Conservation (phyloP, 2,329 filamentous ascomycete genomes). For the Cytospora piceae region DNA sequence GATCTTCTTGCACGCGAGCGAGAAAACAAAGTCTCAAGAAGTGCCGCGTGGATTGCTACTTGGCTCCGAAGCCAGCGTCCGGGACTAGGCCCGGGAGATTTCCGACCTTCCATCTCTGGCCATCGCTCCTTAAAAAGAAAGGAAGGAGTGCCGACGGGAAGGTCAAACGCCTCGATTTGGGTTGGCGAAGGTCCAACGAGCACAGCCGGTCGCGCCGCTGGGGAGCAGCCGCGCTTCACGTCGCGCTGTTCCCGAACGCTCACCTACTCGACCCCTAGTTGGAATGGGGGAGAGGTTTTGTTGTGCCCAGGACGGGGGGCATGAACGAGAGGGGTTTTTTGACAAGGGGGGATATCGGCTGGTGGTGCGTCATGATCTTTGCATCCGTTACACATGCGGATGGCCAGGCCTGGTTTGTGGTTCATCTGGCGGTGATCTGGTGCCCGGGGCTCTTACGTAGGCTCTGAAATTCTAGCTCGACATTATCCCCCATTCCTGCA, state of each 20-base stretch:
- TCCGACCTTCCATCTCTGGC: slow-evolving; percentile 32
- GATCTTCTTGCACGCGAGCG: slow-evolving; percentile 28
- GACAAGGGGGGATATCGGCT: slow-evolving; percentile 41
- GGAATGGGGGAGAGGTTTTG: slow-evolving; percentile 19
- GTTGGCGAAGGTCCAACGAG: slow-evolving; percentile 36
- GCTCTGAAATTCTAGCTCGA: slow-evolving; percentile 44
- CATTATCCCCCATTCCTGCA: slow-evolving; percentile 34
- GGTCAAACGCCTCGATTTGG: slow-evolving; percentile 33
- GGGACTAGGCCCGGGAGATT: slow-evolving; percentile 58
- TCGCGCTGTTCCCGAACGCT: slow-evolving; percentile 43
- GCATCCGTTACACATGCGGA: background rate
- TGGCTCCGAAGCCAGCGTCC: slow-evolving; percentile 62
- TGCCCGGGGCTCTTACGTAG: slow-evolving; percentile 32
- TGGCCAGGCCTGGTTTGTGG: slow-evolving; percentile 35
- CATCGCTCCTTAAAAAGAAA: slow-evolving; percentile 36
- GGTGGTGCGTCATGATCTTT: slow-evolving; percentile 30
- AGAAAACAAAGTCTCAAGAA: slow-evolving; percentile 31
- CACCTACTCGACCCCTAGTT: slow-evolving; percentile 37
- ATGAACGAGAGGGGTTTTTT: background rate
- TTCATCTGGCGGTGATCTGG: slow-evolving; percentile 33
- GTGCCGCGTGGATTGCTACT: slow-evolving; percentile 47
- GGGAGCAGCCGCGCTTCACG: slow-evolving; percentile 37
- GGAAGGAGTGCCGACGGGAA: slow-evolving; percentile 32
- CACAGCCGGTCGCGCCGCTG: slow-evolving; percentile 58
- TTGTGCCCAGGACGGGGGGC: background rate